Evolutionary conservation across 192 early-diverging fungal species (phyloP).

Genomic region (Funneliformis mosseae): DNA sequence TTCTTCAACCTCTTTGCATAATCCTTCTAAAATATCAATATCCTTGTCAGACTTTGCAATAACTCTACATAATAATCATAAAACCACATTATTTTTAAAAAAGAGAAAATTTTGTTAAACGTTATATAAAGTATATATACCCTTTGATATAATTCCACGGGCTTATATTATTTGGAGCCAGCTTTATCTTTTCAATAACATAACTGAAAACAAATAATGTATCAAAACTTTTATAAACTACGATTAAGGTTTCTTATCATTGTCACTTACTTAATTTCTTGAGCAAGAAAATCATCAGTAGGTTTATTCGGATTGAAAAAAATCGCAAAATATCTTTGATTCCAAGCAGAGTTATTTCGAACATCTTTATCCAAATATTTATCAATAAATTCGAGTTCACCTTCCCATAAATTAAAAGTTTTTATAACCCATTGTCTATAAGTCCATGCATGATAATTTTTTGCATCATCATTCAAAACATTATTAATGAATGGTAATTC

Average conservation of each 20-base stretch:
- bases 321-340: slow-evolving; percentile 87
- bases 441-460: slow-evolving; percentile 99
- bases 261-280: slow-evolving; percentile 68
- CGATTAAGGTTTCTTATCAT: neutral
- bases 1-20: slow-evolving; percentile 45
- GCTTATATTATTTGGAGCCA: slow-evolving; percentile 90
- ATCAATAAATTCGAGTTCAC: slow-evolving; percentile 77
- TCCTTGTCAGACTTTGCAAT: slow-evolving; percentile 41
- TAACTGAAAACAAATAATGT: slow-evolving; percentile 48
- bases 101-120: neutral
- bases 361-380: slow-evolving; percentile 77
- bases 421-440: slow-evolving; percentile 94
- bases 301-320: slow-evolving; percentile 42
- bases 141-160: slow-evolving; percentile 92
- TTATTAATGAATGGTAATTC: slow-evolving; percentile 77
- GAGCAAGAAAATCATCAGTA: slow-evolving; percentile 47
- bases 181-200: slow-evolving; percentile 64
- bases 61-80: slow-evolving; percentile 35
- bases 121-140: slow-evolving; percentile 39
- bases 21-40: slow-evolving; percentile 42
- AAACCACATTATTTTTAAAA: neutral
- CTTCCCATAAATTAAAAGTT: slow-evolving; percentile 75
- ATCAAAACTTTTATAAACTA: slow-evolving; percentile 3
- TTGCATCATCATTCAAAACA: slow-evolving; percentile 79
- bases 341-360: slow-evolving; percentile 99